Evolutionary conservation across 176 grass and related monocot genomes (phyloP).

Genomic region (Carex kokanica): DNA sequence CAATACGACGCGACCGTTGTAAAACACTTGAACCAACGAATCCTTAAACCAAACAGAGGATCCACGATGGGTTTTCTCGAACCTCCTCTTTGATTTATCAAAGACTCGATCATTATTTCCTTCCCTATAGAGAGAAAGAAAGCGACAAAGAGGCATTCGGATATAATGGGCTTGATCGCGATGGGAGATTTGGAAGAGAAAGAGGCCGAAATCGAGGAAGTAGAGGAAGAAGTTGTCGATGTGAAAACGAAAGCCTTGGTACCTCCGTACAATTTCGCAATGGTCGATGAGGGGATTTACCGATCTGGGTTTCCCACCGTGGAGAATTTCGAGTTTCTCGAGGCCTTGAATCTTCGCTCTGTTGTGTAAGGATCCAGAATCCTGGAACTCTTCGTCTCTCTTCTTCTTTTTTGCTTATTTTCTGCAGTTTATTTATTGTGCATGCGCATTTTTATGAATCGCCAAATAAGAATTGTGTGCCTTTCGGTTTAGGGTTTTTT

Average conservation of each 20-base stretch:
- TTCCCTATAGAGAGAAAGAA: neutral
- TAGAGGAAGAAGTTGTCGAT: neutral
- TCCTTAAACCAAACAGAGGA: neutral
- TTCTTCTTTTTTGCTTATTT: neutral
- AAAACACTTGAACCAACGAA: slow-evolving; percentile 11
- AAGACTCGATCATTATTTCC: neutral
- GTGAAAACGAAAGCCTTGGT: slow-evolving; percentile 15
- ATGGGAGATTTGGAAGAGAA: neutral
- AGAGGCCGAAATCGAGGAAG: neutral
- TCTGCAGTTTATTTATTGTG: neutral
- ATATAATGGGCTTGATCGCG: slow-evolving; percentile 10
- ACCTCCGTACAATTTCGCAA: slow-evolving; percentile 33
- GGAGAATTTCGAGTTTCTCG: slow-evolving; percentile 33
- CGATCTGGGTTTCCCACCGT: slow-evolving; percentile 30
- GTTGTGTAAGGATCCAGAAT: slow-evolving; percentile 24
- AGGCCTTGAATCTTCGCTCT: slow-evolving; percentile 28
- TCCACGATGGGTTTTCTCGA: neutral
- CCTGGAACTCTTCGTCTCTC: neutral
- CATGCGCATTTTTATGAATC: neutral
- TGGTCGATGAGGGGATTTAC: slow-evolving; percentile 36
- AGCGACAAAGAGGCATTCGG: neutral
- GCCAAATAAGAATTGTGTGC: neutral
- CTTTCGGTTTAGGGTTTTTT: neutral
- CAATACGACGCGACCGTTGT: slow-evolving; percentile 8
- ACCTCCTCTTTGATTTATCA: neutral